Conservation (phyloP, 768 basidiomycete species). For the Lentinula detonsa region DNA sequence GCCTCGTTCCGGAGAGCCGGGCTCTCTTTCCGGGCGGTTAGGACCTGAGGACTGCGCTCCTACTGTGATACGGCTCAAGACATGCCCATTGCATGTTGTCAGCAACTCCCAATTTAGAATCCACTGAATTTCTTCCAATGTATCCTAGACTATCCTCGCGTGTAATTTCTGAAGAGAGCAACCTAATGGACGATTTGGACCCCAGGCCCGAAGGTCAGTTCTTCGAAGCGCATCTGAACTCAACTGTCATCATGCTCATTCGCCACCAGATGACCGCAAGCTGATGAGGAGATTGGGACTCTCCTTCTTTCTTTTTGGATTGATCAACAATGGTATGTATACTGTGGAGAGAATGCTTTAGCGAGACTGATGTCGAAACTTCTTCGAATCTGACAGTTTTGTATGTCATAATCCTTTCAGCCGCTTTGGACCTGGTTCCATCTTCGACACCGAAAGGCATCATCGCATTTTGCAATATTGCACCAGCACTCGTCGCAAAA, state of each 20-base stretch:
- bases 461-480: constrained; percentile 93
- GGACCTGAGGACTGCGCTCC: neutral
- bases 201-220: neutral
- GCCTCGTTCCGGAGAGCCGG: neutral
- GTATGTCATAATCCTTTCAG: constrained; percentile 95
- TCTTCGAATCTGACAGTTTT: constrained; percentile 47
- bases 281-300: constrained; percentile 34
- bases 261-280: constrained; percentile 17
- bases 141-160: neutral
- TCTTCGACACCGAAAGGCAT: constrained; percentile 91
- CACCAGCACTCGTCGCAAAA: constrained; percentile 82
- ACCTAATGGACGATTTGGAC: neutral
- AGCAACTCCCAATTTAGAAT: neutral
- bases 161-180: neutral
- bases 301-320: constrained; percentile 89
- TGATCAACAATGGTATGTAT: constrained; percentile 80
- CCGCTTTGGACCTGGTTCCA: constrained; percentile 91
- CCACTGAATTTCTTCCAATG: neutral
- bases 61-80: neutral
- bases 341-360: constrained; percentile 3
- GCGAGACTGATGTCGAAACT: neutral
- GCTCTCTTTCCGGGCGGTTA: neutral
- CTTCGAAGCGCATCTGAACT: neutral
- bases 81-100: neutral
- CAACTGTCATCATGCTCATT: neutral